Conservation (phyloP, 257 asterid genomes). For the Apocynum venetum region DNA sequence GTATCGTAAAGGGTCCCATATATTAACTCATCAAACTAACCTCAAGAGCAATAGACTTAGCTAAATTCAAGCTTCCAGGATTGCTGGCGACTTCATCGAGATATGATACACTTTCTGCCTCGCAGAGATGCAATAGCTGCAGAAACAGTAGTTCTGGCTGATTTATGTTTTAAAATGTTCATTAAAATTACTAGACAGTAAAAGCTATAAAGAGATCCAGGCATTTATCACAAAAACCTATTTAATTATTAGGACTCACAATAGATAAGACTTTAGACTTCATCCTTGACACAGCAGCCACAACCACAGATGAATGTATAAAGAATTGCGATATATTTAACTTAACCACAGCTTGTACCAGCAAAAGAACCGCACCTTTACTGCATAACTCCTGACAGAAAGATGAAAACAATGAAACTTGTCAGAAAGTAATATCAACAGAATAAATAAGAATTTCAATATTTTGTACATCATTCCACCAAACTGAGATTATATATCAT, state of each 20-base stretch:
- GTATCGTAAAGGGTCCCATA: neutral
- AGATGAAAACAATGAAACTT: conserved; percentile 18
- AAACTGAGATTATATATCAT: neutral
- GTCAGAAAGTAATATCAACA: conserved; percentile 19
- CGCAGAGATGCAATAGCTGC: conserved; percentile 95
- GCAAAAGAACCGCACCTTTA: conserved; percentile 80
- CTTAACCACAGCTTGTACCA: conserved; percentile 68
- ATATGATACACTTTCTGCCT: conserved; percentile 85
- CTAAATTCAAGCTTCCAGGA: conserved; percentile 60
- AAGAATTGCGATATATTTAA: conserved; percentile 46
- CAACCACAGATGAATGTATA: conserved; percentile 32
- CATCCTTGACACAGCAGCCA: conserved; percentile 70
- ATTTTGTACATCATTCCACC: neutral
- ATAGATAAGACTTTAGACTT: conserved; percentile 83
- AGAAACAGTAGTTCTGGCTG: conserved; percentile 19
- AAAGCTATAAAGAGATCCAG: conserved; percentile 9
- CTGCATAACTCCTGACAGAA: conserved; percentile 71
- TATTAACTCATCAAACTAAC: conserved; percentile 33
- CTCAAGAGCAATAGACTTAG: conserved; percentile 78
- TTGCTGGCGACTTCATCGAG: conserved; percentile 92
- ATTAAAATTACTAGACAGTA: conserved; percentile 12
- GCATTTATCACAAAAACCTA: neutral
- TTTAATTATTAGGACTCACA: conserved; percentile 49
- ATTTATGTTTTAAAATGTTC: conserved; percentile 11
- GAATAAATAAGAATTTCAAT: neutral